phyloP scores from a whole-genome alignment of 305 asterid species.

The Ajuga reptans region DNA sequence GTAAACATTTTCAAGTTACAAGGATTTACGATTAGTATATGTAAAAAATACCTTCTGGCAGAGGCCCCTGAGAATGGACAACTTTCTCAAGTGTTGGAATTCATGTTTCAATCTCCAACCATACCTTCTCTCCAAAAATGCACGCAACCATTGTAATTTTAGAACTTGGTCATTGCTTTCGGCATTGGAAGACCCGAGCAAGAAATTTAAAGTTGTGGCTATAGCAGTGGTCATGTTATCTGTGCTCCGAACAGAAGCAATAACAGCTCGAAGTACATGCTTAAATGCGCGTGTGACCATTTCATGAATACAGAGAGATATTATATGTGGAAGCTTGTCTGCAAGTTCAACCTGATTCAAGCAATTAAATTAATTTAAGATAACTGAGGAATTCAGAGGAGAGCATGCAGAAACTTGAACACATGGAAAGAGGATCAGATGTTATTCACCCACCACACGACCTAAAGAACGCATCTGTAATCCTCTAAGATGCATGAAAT shows the following conservation, averaged over 20 bases:
- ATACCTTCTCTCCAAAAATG: constrained; percentile 61
- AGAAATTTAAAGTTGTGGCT: constrained; percentile 74
- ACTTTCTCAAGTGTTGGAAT: constrained; percentile 65
- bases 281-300: constrained; percentile 97
- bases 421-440: constrained; percentile 9
- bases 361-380: constrained; percentile 23
- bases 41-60: constrained; percentile 74
- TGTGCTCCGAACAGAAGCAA: constrained; percentile 64
- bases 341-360: constrained; percentile 89
- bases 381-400: constrained; percentile 15
- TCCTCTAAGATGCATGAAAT: constrained; percentile 99
- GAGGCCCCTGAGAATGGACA: constrained; percentile 86
- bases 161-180: constrained; percentile 45
- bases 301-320: constrained; percentile 97
- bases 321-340: constrained; percentile 94
- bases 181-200: constrained; percentile 56
- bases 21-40: constrained; percentile 20
- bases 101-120: constrained; percentile 81
- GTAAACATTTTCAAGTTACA: constrained; percentile 18
- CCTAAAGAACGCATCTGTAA: constrained; percentile 90
- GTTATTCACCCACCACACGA: constrained; percentile 69
- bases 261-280: constrained; percentile 91
- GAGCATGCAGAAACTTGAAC: background rate
- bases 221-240: constrained; percentile 64
- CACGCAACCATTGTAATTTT: constrained; percentile 63